Conservation (phyloP, 1,284 basidiomycete genomes). For the Melampsora americana region DNA sequence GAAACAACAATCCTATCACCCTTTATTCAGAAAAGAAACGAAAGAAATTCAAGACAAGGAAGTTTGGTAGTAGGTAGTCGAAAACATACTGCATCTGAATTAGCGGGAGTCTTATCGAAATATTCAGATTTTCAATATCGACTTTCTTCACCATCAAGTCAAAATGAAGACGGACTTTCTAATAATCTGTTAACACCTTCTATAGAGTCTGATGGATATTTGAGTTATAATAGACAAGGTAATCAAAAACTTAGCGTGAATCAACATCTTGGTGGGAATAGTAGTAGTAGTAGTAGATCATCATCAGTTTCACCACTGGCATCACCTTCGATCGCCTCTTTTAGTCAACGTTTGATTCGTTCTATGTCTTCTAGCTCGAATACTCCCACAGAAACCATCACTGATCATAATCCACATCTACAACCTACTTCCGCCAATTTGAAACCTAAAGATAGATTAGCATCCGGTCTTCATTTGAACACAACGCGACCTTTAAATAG, state of each 20-base stretch:
- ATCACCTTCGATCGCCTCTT: not conserved
- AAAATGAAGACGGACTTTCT: not conserved
- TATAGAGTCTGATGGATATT: too few relatives aligned
- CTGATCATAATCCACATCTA: too few relatives aligned
- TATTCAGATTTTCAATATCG: not conserved
- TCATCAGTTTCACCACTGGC: not conserved
- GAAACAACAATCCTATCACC: not conserved
- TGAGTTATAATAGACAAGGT: not conserved
- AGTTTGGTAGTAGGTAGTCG: not conserved
- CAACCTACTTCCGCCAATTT: too few relatives aligned
- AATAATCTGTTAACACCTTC: too few relatives aligned
- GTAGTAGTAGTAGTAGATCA: not conserved
- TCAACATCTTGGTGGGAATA: not conserved
- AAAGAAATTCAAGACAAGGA: not conserved
- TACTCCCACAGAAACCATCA: too few relatives aligned
- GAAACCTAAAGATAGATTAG: too few relatives aligned
- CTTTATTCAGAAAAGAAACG: not conserved
- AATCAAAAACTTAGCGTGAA: not conserved
- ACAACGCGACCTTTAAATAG: too few relatives aligned
- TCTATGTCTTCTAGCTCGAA: not conserved
- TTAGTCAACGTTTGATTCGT: not conserved
- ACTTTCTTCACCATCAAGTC: not conserved
- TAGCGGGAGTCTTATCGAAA: not conserved
- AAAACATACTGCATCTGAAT: constrained; percentile 2
- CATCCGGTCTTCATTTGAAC: too few relatives aligned